Conservation (phyloP, 192 early-diverging fungal genomes). For the Dissophora ornata region DNA sequence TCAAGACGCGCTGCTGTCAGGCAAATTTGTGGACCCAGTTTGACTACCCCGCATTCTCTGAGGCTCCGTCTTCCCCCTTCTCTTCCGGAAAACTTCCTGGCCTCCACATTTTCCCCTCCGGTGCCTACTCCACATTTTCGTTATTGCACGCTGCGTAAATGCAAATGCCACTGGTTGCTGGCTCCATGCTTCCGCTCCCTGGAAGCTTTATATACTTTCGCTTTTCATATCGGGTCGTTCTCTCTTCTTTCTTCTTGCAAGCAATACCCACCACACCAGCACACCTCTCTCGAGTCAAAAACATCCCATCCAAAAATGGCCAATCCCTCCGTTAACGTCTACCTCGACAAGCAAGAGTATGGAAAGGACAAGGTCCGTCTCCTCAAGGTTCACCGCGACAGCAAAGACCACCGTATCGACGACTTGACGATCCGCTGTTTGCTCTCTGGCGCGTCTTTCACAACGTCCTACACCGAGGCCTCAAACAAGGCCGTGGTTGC, state of each 20-base stretch:
- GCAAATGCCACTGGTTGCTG: no score
- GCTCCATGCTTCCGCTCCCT: no score
- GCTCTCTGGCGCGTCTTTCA: conserved; percentile 61
- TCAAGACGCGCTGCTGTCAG: no score
- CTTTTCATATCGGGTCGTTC: neutral
- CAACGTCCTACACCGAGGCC: conserved; percentile 78
- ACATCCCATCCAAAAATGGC: conserved; percentile 5
- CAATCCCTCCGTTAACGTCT: conserved; percentile 28
- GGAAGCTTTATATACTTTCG: no score
- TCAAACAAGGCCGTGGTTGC: conserved; percentile 81
- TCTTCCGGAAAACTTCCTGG: no score
- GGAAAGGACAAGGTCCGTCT: conserved; percentile 82
- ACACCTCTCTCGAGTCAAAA: neutral
- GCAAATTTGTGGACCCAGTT: no score
- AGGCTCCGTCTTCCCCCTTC: no score
- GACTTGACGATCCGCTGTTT: conserved; percentile 71
- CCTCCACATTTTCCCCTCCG: no score
- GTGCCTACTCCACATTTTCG: no score
- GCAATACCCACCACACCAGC: neutral
- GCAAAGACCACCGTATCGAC: conserved; percentile 70
- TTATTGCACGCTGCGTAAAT: no score
- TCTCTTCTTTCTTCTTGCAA: neutral
- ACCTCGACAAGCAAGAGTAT: conserved; percentile 61
- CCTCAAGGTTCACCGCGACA: conserved; percentile 74
- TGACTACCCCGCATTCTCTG: no score